These are phyloP conservation scores for Gossypium herbaceum DNA, from an alignment of 345 rosid genomes.

Conservation along the genomic window DNA sequence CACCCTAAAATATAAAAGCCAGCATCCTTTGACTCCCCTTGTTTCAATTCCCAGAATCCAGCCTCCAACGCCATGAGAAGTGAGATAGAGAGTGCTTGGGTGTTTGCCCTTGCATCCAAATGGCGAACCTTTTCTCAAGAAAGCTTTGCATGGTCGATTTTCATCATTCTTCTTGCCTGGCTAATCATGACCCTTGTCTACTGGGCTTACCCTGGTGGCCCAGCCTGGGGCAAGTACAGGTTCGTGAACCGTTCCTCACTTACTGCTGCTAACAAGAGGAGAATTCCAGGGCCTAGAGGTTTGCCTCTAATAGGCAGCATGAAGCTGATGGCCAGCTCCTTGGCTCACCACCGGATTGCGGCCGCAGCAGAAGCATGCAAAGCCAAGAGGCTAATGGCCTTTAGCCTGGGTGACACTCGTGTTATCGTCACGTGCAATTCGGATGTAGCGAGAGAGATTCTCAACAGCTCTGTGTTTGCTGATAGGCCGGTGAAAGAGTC, in stretches of 20 bases:
- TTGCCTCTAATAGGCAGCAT: slow-evolving; percentile 62
- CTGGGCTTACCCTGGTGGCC: slow-evolving; percentile 71
- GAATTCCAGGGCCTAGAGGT: slow-evolving; percentile 72
- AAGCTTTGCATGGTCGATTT: slow-evolving; percentile 36
- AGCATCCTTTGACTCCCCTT: slow-evolving; percentile 21
- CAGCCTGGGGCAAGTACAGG: slow-evolving; percentile 63
- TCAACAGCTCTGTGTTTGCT: slow-evolving; percentile 57
- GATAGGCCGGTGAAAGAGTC: slow-evolving; percentile 79
- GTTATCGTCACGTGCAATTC: slow-evolving; percentile 65
- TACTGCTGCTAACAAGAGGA: slow-evolving; percentile 10
- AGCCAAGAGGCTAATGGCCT: slow-evolving; percentile 63
- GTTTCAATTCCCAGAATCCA: neutral
- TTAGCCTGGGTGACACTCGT: slow-evolving; percentile 65
- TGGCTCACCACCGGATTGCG: slow-evolving; percentile 61
- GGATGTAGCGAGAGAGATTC: slow-evolving; percentile 61
- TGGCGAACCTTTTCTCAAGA: slow-evolving; percentile 42
- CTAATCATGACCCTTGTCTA: slow-evolving; percentile 36
- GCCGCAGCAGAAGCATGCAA: slow-evolving; percentile 33
- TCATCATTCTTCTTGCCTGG: slow-evolving; percentile 34
- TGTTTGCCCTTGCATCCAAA: slow-evolving; percentile 57
- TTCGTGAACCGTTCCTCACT: slow-evolving; percentile 16
- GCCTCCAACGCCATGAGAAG: slow-evolving; percentile 34
- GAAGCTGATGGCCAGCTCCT: slow-evolving; percentile 48
- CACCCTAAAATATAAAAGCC: slow-evolving; percentile 31
- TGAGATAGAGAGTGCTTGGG: slow-evolving; percentile 39